These are phyloP conservation scores for Cryptosporidium viatorum DNA, from an alignment of 169 alveolate genomes.

Conservation along the genomic window DNA sequence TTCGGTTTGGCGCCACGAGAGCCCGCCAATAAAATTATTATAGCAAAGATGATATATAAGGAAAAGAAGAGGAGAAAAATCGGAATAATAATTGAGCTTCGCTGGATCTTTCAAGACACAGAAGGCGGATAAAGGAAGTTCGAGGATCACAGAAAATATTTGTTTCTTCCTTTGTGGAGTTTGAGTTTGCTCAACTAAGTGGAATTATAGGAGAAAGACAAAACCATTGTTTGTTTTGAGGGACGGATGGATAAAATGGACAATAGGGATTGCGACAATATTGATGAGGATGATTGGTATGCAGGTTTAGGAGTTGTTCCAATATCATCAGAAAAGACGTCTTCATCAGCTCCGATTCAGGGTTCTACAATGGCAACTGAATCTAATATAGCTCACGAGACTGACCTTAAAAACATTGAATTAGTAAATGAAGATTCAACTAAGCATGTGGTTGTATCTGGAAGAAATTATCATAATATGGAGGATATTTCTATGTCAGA, in stretches of 20 bases:
- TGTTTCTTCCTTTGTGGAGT: not conserved
- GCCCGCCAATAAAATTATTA: not conserved
- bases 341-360: not conserved
- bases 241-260: constrained; percentile 13
- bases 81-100: not conserved
- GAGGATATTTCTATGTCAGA: not conserved
- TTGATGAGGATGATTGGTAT: constrained; percentile 75
- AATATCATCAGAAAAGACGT: constrained; percentile 13
- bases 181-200: not conserved
- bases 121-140: not conserved
- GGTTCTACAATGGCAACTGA: not conserved
- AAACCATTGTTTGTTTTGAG: not conserved
- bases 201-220: not conserved
- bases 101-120: not conserved
- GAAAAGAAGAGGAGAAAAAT: not conserved
- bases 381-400: not conserved
- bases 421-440: not conserved
- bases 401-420: not conserved
- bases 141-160: not conserved
- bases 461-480: not conserved
- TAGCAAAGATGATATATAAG: not conserved
- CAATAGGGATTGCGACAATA: constrained; percentile 48
- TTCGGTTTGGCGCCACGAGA: not conserved
- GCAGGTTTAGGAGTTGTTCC: constrained; percentile 76
- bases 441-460: not conserved